Evolutionary conservation across 768 basidiomycete genomes (phyloP), one percentile per base, ranked within the genome.

Genomic region (Rubroboletus satanas): DNA sequence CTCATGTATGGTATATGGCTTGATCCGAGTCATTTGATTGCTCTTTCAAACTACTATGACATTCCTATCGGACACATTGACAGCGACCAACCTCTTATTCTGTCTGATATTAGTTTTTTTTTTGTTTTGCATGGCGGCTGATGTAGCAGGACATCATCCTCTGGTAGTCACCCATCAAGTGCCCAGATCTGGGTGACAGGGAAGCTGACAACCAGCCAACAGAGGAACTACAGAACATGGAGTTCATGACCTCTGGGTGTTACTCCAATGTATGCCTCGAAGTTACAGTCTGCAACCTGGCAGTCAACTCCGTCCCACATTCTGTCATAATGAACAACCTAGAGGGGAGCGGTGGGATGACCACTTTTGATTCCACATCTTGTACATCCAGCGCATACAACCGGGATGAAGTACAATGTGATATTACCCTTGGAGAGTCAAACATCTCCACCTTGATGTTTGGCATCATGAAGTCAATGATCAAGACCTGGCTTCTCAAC

Each of bases 241-340:
- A 97, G 58, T 93, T 97, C 71, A 76, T 83, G 45, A 80, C 83
- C 1, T 71, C 21, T 21, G 21, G 21, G 21, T 21, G 21, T 21
- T 21, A 21, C 21, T 21, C 2, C 21, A 21, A 21, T 82, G 95
- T 97, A 21, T 95, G 93, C 57, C 75, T 99, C 39, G 5, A 29
- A 29, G 21, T 21, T 21, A 21, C 21, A 29, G 29, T 29, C 29
- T 7, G 8, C 50, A 96, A 98, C 71, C 79, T 99, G 15, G 95
- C 94, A 0, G 88, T 98, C 55, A 88, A 98, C 67, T 85, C 96
- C 0, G 88, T 99, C 5, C 75, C 98, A 8, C 96, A 98, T 62
- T 94, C 96, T 2, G 83, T 94, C 31, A 76, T 96, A 52, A 91
- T 99, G 59, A 98, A 99, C 73, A 96, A 99, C 67, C 79, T 99